These are phyloP conservation scores for Coffea eugenioides DNA, from an alignment of 257 asterid species.

Conservation along the genomic window DNA sequence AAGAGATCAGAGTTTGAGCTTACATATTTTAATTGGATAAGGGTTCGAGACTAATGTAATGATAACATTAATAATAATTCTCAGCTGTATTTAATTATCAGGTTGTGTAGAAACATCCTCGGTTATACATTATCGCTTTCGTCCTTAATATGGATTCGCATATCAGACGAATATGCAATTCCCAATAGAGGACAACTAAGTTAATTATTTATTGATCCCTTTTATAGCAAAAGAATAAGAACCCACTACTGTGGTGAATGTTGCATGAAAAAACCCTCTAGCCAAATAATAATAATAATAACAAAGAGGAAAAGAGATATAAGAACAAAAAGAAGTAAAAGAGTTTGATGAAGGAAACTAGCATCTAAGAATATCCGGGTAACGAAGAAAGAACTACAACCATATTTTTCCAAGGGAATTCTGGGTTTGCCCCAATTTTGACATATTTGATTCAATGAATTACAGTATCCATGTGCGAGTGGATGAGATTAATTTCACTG, in stretches of 20 bases:
- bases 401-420: not conserved
- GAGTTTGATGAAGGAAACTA: not conserved
- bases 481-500: too few relatives aligned
- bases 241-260: not conserved
- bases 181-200: not conserved
- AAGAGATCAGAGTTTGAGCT: not conserved
- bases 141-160: not conserved
- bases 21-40: not conserved
- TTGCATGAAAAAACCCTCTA: too few relatives aligned
- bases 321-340: not conserved
- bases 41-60: not conserved
- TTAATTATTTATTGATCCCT: not conserved
- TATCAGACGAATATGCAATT: conserved; percentile 2
- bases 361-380: not conserved
- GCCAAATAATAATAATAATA: too few relatives aligned
- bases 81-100: not conserved
- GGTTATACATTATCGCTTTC: not conserved
- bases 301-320: too few relatives aligned
- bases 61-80: conserved; percentile 7
- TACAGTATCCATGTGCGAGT: too few relatives aligned
- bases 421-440: not conserved
- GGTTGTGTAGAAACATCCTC: conserved; percentile 1
- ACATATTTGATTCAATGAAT: not conserved
- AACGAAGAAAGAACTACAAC: too few relatives aligned
- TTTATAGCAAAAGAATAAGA: not conserved